Evolutionary conservation across 2,329 filamentous ascomycete species (phyloP), one percentile per base, ranked within the genome.

Genomic region (Dactylella cylindrospora): DNA sequence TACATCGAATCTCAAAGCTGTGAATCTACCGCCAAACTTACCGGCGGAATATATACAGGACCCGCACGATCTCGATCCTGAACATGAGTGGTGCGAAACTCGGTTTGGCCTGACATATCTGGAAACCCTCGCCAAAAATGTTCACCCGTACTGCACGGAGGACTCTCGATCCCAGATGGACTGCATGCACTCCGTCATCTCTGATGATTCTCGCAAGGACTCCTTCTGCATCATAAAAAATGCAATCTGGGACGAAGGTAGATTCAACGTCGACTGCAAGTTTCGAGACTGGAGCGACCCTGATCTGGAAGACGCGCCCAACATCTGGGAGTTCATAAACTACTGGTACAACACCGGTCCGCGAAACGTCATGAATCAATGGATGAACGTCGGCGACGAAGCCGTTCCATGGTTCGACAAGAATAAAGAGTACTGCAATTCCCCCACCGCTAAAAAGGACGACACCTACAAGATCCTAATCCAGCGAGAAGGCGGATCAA

Each of bases 291-390:
- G 39, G 31, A 29, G 26, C 43, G 25, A 53, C 10, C 38, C 43
- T 9, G 41, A 41, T 33, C 29, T 60, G 20, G n/a, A 43, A 57
- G 15, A 65, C 61, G 23, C 17, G 50, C 20, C 65, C 2, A 35
- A 25, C n/a, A 12, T 65, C 26, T 29, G 59, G 1, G 12, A 46
- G 3, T 66, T 72, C 31, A 41, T 47, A 9, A 33, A 22, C 4
- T 73, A 73, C 61, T 70, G 67, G 70, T 72, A 72, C 57, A 54
- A 67, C 1, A 73, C 72, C 0, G 71, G 71, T 3, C 70, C 71
- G 1, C 39, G 52, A 3, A 26, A 64, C 4, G 54, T 72, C 15
- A 64, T 72, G 9, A 32, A 64, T 5, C 31, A 68, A 10, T 67
- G 47, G 20, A 32, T 71, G 5, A 39, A 46, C 1, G 41, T 70